These are phyloP conservation scores for Irpex sp. DNA, from an alignment of 1,284 basidiomycete species.

Conservation along the genomic window DNA sequence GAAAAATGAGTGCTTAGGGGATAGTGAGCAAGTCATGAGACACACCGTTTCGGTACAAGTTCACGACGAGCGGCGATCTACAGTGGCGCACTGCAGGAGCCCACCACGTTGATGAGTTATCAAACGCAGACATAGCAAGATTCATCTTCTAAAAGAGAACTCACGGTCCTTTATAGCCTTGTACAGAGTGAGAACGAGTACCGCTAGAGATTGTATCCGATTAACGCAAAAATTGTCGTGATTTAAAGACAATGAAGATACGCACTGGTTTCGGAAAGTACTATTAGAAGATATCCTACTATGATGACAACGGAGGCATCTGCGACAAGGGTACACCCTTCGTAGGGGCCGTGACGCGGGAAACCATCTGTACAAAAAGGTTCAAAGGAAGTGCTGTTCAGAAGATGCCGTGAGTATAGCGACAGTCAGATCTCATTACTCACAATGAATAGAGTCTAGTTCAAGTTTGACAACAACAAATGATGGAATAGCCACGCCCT, in stretches of 20 bases:
- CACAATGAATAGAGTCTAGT: neutral
- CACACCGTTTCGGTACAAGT: constrained; percentile 39
- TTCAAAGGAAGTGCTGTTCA: neutral
- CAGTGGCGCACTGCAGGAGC: constrained; percentile 29
- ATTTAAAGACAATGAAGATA: constrained; percentile 11
- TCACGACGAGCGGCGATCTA: constrained; percentile 32
- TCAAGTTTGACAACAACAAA: constrained; percentile 22
- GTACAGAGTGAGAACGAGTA: constrained; percentile 34
- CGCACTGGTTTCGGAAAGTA: constrained; percentile 37
- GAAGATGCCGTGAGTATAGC: too few relatives aligned
- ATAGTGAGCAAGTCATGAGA: neutral
- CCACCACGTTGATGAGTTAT: neutral
- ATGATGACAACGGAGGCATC: constrained; percentile 33
- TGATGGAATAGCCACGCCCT: constrained; percentile 24
- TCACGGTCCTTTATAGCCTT: constrained; percentile 36
- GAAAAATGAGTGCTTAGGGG: neutral
- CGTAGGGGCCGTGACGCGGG: neutral
- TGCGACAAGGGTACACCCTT: constrained; percentile 29
- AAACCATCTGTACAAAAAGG: neutral
- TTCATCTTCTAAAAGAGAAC: constrained; percentile 4
- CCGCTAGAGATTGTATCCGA: constrained; percentile 21
- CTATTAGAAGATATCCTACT: constrained; percentile 35
- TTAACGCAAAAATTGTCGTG: neutral
- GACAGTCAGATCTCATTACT: constrained; percentile 23
- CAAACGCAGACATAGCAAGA: neutral